Evolutionary conservation across 306 rosid genomes (phyloP), one percentile per base, ranked within the genome.

Genomic region (Cicer bijugum): DNA sequence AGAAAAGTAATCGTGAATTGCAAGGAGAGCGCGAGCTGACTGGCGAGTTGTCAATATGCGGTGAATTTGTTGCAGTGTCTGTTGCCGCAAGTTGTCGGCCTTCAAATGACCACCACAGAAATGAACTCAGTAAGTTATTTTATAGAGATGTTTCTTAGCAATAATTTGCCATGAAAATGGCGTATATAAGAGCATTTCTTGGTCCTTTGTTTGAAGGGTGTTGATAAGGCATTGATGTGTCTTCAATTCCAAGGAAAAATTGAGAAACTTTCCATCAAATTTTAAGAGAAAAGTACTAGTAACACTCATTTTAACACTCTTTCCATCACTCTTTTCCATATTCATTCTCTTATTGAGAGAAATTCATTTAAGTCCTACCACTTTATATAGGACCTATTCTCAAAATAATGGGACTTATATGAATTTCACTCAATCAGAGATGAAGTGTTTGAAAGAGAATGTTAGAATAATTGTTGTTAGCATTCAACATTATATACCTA

Each of bases 1-100:
- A 1, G 93, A 85, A 82, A 88, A 89, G 65, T 92, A 92, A 48
- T 92, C 97, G 8, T 86, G 85, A 79, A 92, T 88, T 3, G 96
- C 97, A 3, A 92, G 90, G 57, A 92, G 91, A 0, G 96, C 97
- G 6, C 96, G 97, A 62, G 97, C 96, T 0, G 96, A 88, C 60
- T 92, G 97, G 6, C 91, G 90, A 12, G 93, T 88, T 19, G 97
- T 89, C 85, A 92, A 55, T 67, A 92, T 92, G 0, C 96, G 93
- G 70, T 81, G 91, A 89, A 92, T 86, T 80, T 92, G 97, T 82
- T 89, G 97, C 76, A 92, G 86, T 5, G 93, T 92, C 65, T 92
- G 92, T 80, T 89, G 93, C 77, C 96, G 88, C 67, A 92, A 78
- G 74, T 89, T 88, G 81, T 92, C 97, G 33, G 97, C 97, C 97